phyloP scores from a whole-genome alignment of 2,329 filamentous ascomycete species.

The Colletotrichum orchidophilum region DNA sequence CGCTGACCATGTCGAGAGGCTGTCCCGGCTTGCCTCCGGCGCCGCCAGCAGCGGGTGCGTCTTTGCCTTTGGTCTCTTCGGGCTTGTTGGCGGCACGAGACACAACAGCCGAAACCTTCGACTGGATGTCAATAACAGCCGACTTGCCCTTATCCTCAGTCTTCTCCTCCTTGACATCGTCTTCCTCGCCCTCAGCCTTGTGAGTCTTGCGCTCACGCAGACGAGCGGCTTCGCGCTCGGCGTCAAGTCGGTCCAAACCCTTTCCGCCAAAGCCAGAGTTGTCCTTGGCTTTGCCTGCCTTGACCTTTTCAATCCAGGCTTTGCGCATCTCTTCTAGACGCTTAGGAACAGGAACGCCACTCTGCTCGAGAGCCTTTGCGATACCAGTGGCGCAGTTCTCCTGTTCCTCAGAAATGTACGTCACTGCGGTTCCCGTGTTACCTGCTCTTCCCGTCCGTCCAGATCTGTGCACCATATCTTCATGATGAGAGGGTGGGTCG shows the following conservation, averaged over 20 bases:
- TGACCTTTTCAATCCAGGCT: constrained; percentile 88
- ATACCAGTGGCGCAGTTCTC: constrained; percentile 91
- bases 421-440: constrained; percentile 93
- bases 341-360: constrained; percentile 84
- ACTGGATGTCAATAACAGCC: constrained; percentile 71
- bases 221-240: constrained; percentile 87
- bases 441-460: constrained; percentile 94
- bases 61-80: constrained; percentile 49
- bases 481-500: constrained; percentile 91
- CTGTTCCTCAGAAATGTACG: constrained; percentile 91
- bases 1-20: constrained; percentile 84
- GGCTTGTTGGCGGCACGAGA: constrained; percentile 60
- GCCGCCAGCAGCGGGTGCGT: constrained; percentile 64
- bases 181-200: constrained; percentile 85
- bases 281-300: constrained; percentile 89
- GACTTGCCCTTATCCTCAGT: constrained; percentile 76
- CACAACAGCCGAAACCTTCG: constrained; percentile 67
- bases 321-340: constrained; percentile 72
- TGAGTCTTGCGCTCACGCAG: constrained; percentile 88
- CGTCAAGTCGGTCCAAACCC: constrained; percentile 89
- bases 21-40: constrained; percentile 61
- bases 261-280: constrained; percentile 94
- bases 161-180: constrained; percentile 80
- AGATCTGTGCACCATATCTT: constrained; percentile 95
- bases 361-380: constrained; percentile 91